Evolutionary conservation across 2,329 filamentous ascomycete genomes (phyloP), one percentile per base, ranked within the genome.

Genomic region (Talaromyces piceae): DNA sequence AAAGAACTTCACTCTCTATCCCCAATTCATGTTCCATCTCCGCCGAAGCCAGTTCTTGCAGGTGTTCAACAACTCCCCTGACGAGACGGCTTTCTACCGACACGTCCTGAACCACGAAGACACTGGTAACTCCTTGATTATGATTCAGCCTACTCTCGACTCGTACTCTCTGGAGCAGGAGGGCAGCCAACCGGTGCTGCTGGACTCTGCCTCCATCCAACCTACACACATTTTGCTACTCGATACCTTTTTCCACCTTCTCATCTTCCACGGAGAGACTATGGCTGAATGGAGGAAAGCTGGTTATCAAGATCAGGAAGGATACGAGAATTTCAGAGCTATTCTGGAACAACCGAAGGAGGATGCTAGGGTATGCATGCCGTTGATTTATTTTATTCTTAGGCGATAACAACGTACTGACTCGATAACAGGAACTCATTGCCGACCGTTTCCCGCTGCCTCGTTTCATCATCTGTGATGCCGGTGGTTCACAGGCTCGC

Each of bases 21-120:
- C 93, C 23, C 93, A 98, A 68, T 98, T 98, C 74, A 98, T 98
- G 93, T 98, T 98, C 78, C 93, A 98, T 70, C 80, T 98, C 55
- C 87, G 93, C 61, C 83, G 93, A 70, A 95, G 90, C 71, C 93
- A 97, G 70, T 98, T 98, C 77, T 73, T 98, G 58, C 93, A 98
- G 66, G 91, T 98, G 52, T 98, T 98, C 81, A 98, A 98, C 77
- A 98, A 97, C 71, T 97, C 91, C 0, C 93, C 93, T 6, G 93
- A 98, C 62, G 93, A 98, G 72, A 98, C 93, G 22, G 93, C 93
- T n/a, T 98, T 98, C 72, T 95, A 97, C 68, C 82, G 93, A 55
- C 93, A 98, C 66, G 90, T 98, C 3, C 78, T 98, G 57, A 95
- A 97, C 67, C 91, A 97, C 63, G 93, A 98, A 70, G 93, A 97